Percentiles rank a stretch among this genome's conserved stretches.
phyloP scores from a whole-genome alignment of 2,329 filamentous ascomycete species.

The Shiraia sp. region DNA sequence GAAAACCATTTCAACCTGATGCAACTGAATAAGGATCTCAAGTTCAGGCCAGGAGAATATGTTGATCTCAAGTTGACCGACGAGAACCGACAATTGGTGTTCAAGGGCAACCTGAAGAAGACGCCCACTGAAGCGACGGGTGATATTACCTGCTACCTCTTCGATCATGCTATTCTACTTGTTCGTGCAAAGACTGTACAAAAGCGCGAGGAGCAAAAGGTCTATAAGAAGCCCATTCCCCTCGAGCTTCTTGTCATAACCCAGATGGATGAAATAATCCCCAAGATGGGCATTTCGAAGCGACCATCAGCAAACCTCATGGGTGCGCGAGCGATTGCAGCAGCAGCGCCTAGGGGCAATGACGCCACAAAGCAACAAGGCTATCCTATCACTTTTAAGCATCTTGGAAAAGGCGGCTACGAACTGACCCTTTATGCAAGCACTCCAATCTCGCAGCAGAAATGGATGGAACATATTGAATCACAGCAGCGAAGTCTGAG shows the following conservation, averaged over 20 bases:
- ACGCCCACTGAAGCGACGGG: constrained; percentile 76
- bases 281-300: constrained; percentile 77
- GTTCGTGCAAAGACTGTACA: constrained; percentile 90
- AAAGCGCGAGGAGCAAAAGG: constrained; percentile 92
- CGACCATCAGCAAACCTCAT: constrained; percentile 81
- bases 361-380: constrained; percentile 65
- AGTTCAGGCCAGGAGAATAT: constrained; percentile 85
- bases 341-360: constrained; percentile 43
- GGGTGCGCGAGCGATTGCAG: constrained; percentile 54
- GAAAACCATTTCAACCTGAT: constrained; percentile 97
- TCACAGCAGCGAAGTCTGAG: constrained; percentile 84
- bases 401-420: constrained; percentile 94
- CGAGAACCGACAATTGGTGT: constrained; percentile 87
- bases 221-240: constrained; percentile 93
- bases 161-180: constrained; percentile 92
- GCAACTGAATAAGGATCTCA: constrained; percentile 86
- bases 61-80: constrained; percentile 95
- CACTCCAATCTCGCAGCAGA: constrained; percentile 83
- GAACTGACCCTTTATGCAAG: constrained; percentile 87
- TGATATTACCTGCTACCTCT: constrained; percentile 92
- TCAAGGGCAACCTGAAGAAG: constrained; percentile 94
- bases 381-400: constrained; percentile 93
- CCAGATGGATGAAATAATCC: constrained; percentile 96
- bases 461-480: constrained; percentile 97
- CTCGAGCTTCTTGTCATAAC: constrained; percentile 89